Percentiles rank a stretch among this genome's conserved stretches.
phyloP scores from a whole-genome alignment of 495 filamentous ascomycete genomes.

The Cercophora newfieldiana region DNA sequence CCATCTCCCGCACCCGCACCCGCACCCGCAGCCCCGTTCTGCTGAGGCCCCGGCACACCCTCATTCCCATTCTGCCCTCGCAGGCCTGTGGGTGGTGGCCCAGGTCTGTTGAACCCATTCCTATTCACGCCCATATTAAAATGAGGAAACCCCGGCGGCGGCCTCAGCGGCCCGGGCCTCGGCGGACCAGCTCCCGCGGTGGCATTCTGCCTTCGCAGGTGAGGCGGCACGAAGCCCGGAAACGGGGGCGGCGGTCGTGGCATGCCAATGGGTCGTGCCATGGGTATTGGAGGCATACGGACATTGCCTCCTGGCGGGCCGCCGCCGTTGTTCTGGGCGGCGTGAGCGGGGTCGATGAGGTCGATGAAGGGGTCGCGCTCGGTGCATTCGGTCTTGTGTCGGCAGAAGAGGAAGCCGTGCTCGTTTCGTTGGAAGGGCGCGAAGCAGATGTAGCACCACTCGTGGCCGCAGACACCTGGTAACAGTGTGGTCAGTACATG shows the following conservation, averaged over 20 bases:
- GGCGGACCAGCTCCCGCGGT: background rate
- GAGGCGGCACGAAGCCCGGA: background rate
- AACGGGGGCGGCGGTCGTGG: background rate
- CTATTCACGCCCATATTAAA: background rate
- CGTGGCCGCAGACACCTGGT: conserved; percentile 41
- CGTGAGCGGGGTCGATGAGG: conserved; percentile 17
- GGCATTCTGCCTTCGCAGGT: conserved; percentile 2
- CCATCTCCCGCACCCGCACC: background rate
- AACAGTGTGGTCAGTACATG: background rate
- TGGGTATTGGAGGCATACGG: background rate
- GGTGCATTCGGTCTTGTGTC: conserved; percentile 34
- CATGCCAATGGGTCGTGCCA: background rate
- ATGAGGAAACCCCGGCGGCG: conserved; percentile 6
- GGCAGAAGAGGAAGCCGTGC: conserved; percentile 34
- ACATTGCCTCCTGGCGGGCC: background rate
- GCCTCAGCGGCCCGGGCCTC: background rate
- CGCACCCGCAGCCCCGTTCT: background rate
- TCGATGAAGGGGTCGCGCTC: conserved; percentile 28
- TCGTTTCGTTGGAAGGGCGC: conserved; percentile 32
- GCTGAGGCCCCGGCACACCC: background rate
- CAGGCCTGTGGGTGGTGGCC: background rate
- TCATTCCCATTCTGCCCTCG: background rate
- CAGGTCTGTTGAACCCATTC: background rate
- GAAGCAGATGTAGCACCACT: conserved; percentile 51
- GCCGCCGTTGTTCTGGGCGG: background rate